phyloP scores from a whole-genome alignment of 139 green algal genomes.

The Coccomyxa sp. region DNA sequence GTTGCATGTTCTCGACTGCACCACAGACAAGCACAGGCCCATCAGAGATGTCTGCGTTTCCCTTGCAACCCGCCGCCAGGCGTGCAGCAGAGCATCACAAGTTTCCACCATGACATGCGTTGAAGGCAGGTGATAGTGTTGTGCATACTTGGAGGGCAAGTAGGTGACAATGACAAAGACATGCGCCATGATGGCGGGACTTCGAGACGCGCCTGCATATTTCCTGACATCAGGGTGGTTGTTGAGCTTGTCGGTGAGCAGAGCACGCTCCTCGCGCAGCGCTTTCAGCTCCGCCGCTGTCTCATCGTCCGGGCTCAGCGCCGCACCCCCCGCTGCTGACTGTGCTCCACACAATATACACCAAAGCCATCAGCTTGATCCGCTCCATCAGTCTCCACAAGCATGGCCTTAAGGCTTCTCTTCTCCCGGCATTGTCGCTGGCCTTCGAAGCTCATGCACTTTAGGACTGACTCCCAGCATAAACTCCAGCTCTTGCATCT shows the following conservation, averaged over 20 bases:
- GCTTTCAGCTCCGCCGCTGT: conserved; percentile 10
- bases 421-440: no score
- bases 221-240: conserved; percentile 46
- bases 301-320: background rate
- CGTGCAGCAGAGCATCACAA: background rate
- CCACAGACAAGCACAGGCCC: background rate
- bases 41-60: background rate
- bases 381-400: no score
- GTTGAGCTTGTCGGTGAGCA: conserved; percentile 29
- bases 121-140: no score
- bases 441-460: no score
- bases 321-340: background rate
- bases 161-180: no score
- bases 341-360: background rate
- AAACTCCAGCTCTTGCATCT: no score
- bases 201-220: conserved; percentile 26
- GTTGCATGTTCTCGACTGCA: conserved; percentile 36
- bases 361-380: no score
- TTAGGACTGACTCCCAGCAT: no score
- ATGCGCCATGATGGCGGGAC: background rate
- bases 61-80: background rate
- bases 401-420: no score
- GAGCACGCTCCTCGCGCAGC: conserved; percentile 25
- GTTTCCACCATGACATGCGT: no score
- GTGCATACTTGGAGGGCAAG: no score